Base-by-base conservation (phyloP, 2,329 filamentous ascomycete genomes). In the Colletotrichum somersetense region DNA sequence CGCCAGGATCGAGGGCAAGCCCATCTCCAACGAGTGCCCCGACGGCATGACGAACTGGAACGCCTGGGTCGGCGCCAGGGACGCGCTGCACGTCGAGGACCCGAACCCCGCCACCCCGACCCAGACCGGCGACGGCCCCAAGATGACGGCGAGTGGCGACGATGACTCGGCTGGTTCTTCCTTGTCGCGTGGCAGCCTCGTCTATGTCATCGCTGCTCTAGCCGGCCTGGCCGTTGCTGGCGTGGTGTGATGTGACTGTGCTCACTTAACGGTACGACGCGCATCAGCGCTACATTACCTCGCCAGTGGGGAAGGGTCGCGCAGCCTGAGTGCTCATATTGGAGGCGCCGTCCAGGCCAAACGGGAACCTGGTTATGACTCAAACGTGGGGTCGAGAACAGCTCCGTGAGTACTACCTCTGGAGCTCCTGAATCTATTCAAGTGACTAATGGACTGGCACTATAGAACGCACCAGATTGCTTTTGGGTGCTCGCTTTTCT, bases 11-110 rank as follows among this genome's bases (percentile, higher is more conserved):
- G 56, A 73, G 7, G 73, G 70, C n/a, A 62, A 44, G 46, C 33
- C 57, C 42, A 71, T 74, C 33, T 8, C 63, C 5, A 35, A 62
- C 3, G 62, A 65, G 20, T 74, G 73, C 53, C 57, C 44, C 18
- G 58, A 57, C 26, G 66, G 56, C 30, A 50, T 71, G 57, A 72
- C 66, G 14, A 75, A 75, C 56, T 75, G 69, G 66, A 75, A 75
- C 64, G 67, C 74, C 46, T 74, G 68, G 66, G 72, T 74, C 26
- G 73, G 65, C 46, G 62, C 65, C 50, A 56, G 58, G 30, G 35
- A 64, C 14, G 67, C 62, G n/a, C 52, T 59, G 38, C 71, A 72
- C 5, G 69, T 72, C 40, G 69, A 72, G 2, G 66, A 72, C 10
- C 69, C 69, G 53, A 69, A 59, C 44, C 66, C 69, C 7, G 55